A percentile compares a stretch with the other conserved stretches of the same genome.
Evolutionary conservation across 176 grass and related monocot species (phyloP).

Genomic region (Musa troglodytarum): DNA sequence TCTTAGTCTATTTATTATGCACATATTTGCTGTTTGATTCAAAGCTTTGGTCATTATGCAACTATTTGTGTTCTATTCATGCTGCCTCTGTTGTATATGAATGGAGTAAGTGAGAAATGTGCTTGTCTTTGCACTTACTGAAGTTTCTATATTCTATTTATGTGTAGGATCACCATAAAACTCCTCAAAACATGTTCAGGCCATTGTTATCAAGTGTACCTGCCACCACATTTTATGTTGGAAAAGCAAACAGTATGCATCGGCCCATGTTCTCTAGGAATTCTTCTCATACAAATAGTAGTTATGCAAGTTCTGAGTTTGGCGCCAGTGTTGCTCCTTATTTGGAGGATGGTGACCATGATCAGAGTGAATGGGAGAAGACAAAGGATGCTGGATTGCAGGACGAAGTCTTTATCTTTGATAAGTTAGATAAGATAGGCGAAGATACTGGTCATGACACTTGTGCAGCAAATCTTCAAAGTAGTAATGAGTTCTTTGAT

Average conservation of each 20-base stretch:
- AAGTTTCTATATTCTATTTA: background rate
- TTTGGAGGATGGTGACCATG: slow-evolving; percentile 34
- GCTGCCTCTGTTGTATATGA: no score
- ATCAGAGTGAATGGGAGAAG: slow-evolving; percentile 42
- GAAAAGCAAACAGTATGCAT: slow-evolving; percentile 41
- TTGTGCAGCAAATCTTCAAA: background rate
- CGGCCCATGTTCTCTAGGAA: slow-evolving; percentile 52
- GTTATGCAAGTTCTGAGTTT: slow-evolving; percentile 55
- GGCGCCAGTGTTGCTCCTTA: slow-evolving; percentile 38
- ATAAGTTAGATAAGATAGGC: slow-evolving; percentile 63
- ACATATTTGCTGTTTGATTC: no score
- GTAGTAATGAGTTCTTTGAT: slow-evolving; percentile 17
- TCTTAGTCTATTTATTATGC: no score
- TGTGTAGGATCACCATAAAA: slow-evolving; percentile 77
- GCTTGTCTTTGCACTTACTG: no score
- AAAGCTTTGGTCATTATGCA: no score
- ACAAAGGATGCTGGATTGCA: slow-evolving; percentile 30
- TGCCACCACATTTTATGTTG: slow-evolving; percentile 42
- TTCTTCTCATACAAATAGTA: slow-evolving; percentile 59
- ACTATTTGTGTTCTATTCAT: no score
- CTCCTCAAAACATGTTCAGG: slow-evolving; percentile 80
- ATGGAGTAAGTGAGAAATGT: no score
- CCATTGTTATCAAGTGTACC: slow-evolving; percentile 86
- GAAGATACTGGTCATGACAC: slow-evolving; percentile 31
- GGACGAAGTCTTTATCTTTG: slow-evolving; percentile 71